phyloP scores from a whole-genome alignment of 768 basidiomycete species.

The Tylopilus sp. region DNA sequence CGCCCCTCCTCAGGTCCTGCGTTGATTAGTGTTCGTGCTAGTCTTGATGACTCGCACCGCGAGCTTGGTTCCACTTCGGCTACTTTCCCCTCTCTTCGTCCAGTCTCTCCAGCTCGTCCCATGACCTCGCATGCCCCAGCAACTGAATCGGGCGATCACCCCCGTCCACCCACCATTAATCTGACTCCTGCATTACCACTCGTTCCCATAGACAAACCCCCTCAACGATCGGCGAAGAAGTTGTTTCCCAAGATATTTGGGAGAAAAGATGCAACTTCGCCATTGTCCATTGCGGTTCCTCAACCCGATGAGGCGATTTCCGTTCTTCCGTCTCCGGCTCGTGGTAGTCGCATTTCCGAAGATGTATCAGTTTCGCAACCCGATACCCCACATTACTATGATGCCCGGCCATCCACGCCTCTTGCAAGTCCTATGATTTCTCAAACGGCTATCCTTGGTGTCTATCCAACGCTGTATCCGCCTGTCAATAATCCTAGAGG shows the following conservation, averaged over 20 bases:
- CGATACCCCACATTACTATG: conserved; percentile 9
- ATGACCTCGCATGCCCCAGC: conserved; percentile 1
- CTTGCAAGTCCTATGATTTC: conserved; percentile 21
- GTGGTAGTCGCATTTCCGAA: conserved; percentile 8
- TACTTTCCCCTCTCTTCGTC: conserved; percentile 5
- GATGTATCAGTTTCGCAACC: conserved; percentile 13
- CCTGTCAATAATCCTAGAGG: conserved; percentile 36
- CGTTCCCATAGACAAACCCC: conserved; percentile 20
- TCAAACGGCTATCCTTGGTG: conserved; percentile 56
- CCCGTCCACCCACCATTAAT: conserved; percentile 12
- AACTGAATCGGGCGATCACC: not conserved
- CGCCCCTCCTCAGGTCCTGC: no score
- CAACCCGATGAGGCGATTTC: conserved; percentile 19
- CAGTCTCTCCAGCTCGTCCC: conserved; percentile 9
- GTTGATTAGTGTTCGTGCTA: conserved; percentile 27
- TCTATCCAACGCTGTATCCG: conserved; percentile 62
- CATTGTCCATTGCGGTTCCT: conserved; percentile 23
- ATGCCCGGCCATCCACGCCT: conserved; percentile 12
- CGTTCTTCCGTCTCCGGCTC: conserved; percentile 20
- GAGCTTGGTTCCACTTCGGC: conserved; percentile 19
- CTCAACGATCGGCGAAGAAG: conserved; percentile 47
- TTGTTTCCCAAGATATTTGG: conserved; percentile 74
- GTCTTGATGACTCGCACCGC: conserved; percentile 23
- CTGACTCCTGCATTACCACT: conserved; percentile 15
- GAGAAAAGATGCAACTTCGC: conserved; percentile 37